phyloP scores from a whole-genome alignment of 805 yeast genomes.

The Yarrowia sp. region DNA sequence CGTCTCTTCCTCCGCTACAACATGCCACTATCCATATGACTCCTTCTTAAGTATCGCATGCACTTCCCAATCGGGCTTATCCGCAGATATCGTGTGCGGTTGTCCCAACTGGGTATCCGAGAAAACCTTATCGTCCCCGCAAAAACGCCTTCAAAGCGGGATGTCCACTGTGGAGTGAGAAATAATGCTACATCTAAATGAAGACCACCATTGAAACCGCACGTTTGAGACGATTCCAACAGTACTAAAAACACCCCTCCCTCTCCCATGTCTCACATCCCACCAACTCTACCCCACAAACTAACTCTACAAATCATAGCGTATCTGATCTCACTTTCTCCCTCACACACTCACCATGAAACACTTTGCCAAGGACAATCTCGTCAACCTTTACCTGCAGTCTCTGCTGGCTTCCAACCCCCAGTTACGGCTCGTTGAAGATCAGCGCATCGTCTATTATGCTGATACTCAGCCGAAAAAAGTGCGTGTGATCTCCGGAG shows the following conservation, averaged over 20 bases:
- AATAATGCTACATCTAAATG: not conserved
- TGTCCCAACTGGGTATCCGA: slow-evolving; percentile 3
- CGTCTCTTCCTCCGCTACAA: not conserved
- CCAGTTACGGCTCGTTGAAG: slow-evolving; percentile 14
- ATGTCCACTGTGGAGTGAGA: not conserved
- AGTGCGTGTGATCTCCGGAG: slow-evolving; percentile 53
- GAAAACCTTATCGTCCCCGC: not conserved
- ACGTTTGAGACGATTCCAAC: not conserved
- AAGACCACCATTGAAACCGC: not conserved
- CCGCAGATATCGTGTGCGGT: not conserved
- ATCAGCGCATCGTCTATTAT: slow-evolving; percentile 14
- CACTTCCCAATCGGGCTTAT: slow-evolving; percentile 10
- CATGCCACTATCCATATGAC: not conserved
- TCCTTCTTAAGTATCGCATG: not conserved
- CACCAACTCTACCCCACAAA: not conserved
- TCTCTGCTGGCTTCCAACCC: slow-evolving; percentile 13
- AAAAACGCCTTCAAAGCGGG: not conserved
- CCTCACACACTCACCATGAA: not conserved
- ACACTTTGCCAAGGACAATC: not conserved
- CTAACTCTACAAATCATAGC: not conserved
- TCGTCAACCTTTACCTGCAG: slow-evolving; percentile 16
- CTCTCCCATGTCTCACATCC: not conserved
- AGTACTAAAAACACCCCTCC: not conserved
- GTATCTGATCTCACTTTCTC: too few relatives aligned
- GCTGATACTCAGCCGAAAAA: slow-evolving; percentile 33